phyloP scores from a whole-genome alignment of 768 basidiomycete species.

The Serendipita sp. region DNA sequence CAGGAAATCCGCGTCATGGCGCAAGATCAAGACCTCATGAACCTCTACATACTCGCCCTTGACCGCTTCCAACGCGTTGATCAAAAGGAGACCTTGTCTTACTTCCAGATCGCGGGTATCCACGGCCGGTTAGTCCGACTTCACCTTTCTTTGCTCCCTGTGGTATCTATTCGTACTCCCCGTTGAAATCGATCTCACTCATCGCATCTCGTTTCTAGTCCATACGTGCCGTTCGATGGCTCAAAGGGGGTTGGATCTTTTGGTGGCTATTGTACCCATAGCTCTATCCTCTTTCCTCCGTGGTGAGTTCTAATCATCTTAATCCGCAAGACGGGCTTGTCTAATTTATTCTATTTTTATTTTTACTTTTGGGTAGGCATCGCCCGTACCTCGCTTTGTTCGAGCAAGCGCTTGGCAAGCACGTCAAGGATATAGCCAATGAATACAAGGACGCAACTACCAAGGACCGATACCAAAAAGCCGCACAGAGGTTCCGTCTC shows the following conservation, averaged over 20 bases:
- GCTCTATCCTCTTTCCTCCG: conserved; percentile 37
- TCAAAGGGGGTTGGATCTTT: conserved; percentile 18
- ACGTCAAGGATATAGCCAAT: conserved; percentile 28
- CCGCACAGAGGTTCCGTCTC: not conserved
- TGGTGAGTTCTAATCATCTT: conserved; percentile 17
- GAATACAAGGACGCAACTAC: conserved; percentile 20
- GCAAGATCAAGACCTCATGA: conserved; percentile 4
- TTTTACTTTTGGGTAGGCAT: conserved; percentile 21
- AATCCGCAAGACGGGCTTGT: not conserved
- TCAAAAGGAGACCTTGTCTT: conserved; percentile 24
- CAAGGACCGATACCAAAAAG: conserved; percentile 16
- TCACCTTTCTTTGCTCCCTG: not conserved
- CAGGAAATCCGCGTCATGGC: conserved; percentile 8
- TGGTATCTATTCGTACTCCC: not conserved
- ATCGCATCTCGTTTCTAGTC: conserved; percentile 12
- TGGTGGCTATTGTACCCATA: conserved; percentile 41
- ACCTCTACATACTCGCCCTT: conserved; percentile 8
- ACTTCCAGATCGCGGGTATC: conserved; percentile 34
- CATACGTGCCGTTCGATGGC: conserved; percentile 31
- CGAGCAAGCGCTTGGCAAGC: conserved; percentile 36
- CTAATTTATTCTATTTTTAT: not conserved
- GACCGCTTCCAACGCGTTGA: conserved; percentile 18
- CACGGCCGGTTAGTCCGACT: conserved; percentile 25
- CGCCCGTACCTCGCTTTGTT: conserved; percentile 35
- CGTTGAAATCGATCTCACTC: not conserved